Conservation (phyloP, 345 rosid species). For the Diplotaxis tenuifolia region DNA sequence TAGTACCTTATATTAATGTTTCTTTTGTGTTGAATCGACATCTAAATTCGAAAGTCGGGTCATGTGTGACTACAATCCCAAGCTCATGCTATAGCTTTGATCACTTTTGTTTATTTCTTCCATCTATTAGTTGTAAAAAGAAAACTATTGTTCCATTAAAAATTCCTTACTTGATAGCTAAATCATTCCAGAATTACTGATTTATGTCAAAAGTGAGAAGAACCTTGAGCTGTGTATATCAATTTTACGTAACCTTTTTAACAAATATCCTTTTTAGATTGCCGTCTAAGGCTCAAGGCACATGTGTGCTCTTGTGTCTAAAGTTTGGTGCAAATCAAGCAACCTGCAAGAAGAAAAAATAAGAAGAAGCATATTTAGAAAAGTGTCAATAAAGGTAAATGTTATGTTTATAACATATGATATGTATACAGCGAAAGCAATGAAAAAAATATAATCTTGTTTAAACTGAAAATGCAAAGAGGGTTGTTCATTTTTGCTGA, state of each 20-base stretch:
- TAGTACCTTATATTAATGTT: neutral
- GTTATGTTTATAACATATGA: too few species aligned
- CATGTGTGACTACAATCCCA: neutral
- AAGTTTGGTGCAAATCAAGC: neutral
- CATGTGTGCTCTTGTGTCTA: neutral
- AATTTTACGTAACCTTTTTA: neutral
- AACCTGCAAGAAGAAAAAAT: neutral
- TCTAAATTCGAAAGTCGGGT: neutral
- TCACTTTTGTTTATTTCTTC: neutral
- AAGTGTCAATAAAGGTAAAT: neutral
- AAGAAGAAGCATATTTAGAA: neutral
- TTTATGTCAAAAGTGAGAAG: neutral
- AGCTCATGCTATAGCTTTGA: neutral
- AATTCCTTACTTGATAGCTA: neutral
- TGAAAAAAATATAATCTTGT: too few species aligned
- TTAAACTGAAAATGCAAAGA: neutral
- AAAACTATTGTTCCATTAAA: neutral
- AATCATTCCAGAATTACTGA: neutral
- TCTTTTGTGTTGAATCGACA: neutral
- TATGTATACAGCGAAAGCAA: too few species aligned
- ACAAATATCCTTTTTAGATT: neutral
- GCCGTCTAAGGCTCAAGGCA: neutral
- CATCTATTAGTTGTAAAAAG: neutral
- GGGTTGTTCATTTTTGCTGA: neutral
- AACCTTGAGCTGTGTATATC: neutral